Evolutionary conservation across 148 eudicot genomes (phyloP).

Genomic region (Nepenthes mirabilis): DNA sequence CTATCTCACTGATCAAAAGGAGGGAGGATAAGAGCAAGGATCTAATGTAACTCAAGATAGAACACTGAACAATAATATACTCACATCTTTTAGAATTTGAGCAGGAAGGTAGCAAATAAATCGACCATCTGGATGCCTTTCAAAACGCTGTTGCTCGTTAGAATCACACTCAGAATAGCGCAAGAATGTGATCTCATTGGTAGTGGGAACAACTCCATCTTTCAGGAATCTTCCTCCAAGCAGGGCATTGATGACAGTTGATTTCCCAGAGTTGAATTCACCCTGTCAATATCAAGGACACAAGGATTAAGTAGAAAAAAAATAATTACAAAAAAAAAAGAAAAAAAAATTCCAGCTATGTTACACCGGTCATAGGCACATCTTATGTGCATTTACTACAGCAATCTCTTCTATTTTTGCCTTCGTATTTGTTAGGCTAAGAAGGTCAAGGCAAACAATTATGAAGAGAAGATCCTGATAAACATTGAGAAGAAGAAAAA

Average conservation of each 20-base stretch:
- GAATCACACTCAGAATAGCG: conserved; percentile 53
- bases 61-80: conserved; percentile 8
- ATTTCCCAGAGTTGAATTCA: conserved; percentile 94
- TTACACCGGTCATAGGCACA: background rate
- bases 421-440: too few relatives aligned
- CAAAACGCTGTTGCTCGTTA: conserved; percentile 53
- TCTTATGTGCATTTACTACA: too few relatives aligned
- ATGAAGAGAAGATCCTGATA: too few relatives aligned
- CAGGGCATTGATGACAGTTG: conserved; percentile 89
- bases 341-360: background rate
- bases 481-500: too few relatives aligned
- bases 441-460: too few relatives aligned
- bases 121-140: conserved; percentile 87
- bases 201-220: conserved; percentile 96
- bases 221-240: conserved; percentile 72
- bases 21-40: background rate
- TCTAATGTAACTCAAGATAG: background rate
- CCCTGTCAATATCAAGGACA: conserved; percentile 38
- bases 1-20: background rate
- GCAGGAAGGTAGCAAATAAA: conserved; percentile 77
- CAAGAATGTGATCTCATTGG: conserved; percentile 91
- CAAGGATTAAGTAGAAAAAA: background rate
- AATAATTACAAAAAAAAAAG: background rate
- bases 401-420: too few relatives aligned
- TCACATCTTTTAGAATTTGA: conserved; percentile 69